Percentiles rank a stretch among this genome's conserved stretches.
These are phyloP conservation scores for Leccinum pellstonianum DNA, from an alignment of 768 basidiomycete species.

Conservation along the genomic window DNA sequence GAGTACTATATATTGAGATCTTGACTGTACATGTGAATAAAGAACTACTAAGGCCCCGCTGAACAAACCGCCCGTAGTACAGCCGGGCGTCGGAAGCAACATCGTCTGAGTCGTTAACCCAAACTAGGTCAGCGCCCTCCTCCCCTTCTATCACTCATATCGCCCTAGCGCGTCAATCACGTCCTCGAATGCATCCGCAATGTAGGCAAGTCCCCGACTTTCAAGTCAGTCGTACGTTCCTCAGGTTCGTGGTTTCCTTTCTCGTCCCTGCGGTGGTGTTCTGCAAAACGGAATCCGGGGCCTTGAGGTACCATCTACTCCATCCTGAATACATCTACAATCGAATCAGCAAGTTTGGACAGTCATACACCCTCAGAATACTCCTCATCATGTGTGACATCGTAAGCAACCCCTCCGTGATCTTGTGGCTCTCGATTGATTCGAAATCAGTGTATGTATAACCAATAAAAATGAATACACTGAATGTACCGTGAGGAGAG, in stretches of 20 bases:
- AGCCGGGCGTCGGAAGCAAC: conserved; percentile 44
- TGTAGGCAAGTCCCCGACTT: conserved; percentile 89
- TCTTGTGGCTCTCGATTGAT: background rate
- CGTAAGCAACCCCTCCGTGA: conserved; percentile 45
- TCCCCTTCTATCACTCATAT: conserved; percentile 3
- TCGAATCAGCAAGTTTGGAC: conserved; percentile 84
- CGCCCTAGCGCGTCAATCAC: conserved; percentile 74
- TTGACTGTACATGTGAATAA: no score
- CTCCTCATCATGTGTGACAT: conserved; percentile 90
- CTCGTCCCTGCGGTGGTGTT: background rate
- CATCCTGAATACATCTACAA: conserved; percentile 96
- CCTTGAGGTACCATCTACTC: conserved; percentile 85
- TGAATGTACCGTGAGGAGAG: no score
- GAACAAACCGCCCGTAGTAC: conserved; percentile 13
- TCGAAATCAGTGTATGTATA: no score
- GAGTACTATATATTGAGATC: no score
- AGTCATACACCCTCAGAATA: conserved; percentile 78
- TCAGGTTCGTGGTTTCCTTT: conserved; percentile 57
- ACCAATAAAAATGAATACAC: no score
- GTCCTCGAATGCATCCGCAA: conserved; percentile 84
- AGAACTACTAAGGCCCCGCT: no score
- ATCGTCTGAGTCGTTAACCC: conserved; percentile 53
- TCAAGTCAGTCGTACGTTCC: conserved; percentile 91
- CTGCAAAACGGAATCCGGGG: conserved; percentile 7
- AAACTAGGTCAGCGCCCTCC: conserved; percentile 45